Base-by-base conservation (phyloP, 257 asterid genomes). In the Voacanga thouarsii region DNA sequence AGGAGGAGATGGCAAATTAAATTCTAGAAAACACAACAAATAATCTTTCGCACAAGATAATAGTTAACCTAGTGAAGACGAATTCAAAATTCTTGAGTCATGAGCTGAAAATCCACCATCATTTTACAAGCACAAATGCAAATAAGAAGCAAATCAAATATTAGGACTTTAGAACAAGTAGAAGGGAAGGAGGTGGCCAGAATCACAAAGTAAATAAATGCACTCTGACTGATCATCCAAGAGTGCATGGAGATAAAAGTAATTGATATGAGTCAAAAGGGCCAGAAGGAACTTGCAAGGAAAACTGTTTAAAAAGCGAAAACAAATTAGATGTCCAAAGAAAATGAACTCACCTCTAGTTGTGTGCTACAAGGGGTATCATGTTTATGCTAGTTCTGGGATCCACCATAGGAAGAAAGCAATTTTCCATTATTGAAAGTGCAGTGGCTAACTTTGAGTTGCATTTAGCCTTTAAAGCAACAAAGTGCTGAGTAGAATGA, bases 401-500 rank as follows among this genome's bases (percentile, higher is more conserved):
- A 81, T 96, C 99, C 81, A 96, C 94, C 99, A 96, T 96, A 10
- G 98, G 97, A 64, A 92, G 95, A 86, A 96, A 96, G 85, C 2
- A n/a, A 33, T 96, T 97, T 88, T 96, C 97, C 94, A 96, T 87
- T 47, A 96, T 90, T 11, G 98, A 92, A 87, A 93, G 92, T 28
- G 98, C 97, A 87, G 92, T 97, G 75, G 99, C 97, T 83, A 96
- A 82, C 82, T 93, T 96, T 43, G 98, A 90, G 86, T 96, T 92
- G 92, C 97, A 92, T 82, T 96, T 98, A 76, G 96, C 98, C 87
- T 75, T 89, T 79, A 93, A 81, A 59, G 97, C n/a, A 77, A 90
- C 89, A 76, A 82, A 80, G 37, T 84, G 88, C 72, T 76, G 90
- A 30, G n/a, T 82, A 78, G 92, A 85, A 82, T 89, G 92, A 78